Percentiles rank a stretch among this genome's conserved stretches.
phyloP scores from a whole-genome alignment of 192 early-diverging fungal species.

The Backusella morwellensis region DNA sequence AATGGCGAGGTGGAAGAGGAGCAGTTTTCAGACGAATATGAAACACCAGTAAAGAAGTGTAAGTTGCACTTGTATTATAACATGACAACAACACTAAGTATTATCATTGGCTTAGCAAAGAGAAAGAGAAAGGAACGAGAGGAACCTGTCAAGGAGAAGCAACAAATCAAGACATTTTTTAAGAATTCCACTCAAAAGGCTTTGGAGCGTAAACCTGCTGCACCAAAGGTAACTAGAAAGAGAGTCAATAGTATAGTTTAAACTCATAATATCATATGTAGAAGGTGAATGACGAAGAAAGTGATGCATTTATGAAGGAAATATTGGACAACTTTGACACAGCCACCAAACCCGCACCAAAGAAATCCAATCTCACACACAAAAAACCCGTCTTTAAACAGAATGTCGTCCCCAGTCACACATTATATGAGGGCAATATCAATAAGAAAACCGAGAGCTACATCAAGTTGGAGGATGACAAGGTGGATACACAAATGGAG shows the following conservation, averaged over 20 bases:
- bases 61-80: neutral
- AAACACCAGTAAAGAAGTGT: constrained; percentile 32
- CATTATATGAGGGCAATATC: neutral
- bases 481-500: neutral
- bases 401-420: neutral
- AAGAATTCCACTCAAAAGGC: constrained; percentile 11
- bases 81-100: neutral
- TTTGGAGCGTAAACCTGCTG: neutral
- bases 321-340: constrained; percentile 7
- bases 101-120: constrained; percentile 12
- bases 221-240: neutral
- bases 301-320: constrained; percentile 34
- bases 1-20: constrained; percentile 52
- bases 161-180: constrained; percentile 16
- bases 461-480: neutral
- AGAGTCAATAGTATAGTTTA: too few relatives aligned
- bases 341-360: constrained; percentile 10
- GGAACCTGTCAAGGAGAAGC: neutral
- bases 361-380: neutral
- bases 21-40: constrained; percentile 46
- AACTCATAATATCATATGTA: too few relatives aligned
- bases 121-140: constrained; percentile 11
- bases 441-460: neutral
- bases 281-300: constrained; percentile 20
- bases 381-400: neutral